Percentiles rank a stretch among this genome's conserved stretches.
Evolutionary conservation across 2,329 filamentous ascomycete genomes (phyloP).

Genomic region (Aureobasidium sp.): DNA sequence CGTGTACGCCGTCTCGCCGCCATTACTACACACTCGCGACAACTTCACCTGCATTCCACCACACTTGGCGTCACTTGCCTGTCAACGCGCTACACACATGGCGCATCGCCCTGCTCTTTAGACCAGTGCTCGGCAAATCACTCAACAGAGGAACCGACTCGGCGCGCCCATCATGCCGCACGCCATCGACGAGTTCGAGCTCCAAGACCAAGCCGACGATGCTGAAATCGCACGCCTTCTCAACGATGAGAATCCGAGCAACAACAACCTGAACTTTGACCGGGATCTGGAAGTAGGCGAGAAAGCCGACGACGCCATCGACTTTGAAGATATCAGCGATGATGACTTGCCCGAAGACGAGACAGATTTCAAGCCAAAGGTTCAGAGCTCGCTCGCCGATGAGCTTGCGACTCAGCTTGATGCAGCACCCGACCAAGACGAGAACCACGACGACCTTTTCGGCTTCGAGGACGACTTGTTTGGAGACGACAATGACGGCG

Average conservation of each 20-base stretch:
- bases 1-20: background rate
- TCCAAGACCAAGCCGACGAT: slow-evolving; percentile 23
- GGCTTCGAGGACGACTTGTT: slow-evolving; percentile 58
- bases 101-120: background rate
- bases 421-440: background rate
- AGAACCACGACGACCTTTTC: slow-evolving; percentile 28
- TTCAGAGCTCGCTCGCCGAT: background rate
- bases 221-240: slow-evolving; percentile 26
- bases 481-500: slow-evolving; percentile 47
- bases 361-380: slow-evolving; percentile 31
- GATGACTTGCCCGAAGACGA: slow-evolving; percentile 83
- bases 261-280: slow-evolving; percentile 24
- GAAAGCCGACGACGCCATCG: slow-evolving; percentile 87
- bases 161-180: slow-evolving; percentile 31
- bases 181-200: slow-evolving; percentile 26
- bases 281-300: slow-evolving; percentile 47
- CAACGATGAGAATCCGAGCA: slow-evolving; percentile 22
- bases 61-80: background rate
- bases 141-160: background rate
- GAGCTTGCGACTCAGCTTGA: background rate
- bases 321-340: slow-evolving; percentile 86
- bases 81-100: background rate
- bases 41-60: background rate
- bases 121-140: background rate
- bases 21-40: background rate